Percentiles rank a stretch among this genome's conserved stretches.
phyloP scores from a whole-genome alignment of 129 eudicot genomes.

The Artemisia annua region DNA sequence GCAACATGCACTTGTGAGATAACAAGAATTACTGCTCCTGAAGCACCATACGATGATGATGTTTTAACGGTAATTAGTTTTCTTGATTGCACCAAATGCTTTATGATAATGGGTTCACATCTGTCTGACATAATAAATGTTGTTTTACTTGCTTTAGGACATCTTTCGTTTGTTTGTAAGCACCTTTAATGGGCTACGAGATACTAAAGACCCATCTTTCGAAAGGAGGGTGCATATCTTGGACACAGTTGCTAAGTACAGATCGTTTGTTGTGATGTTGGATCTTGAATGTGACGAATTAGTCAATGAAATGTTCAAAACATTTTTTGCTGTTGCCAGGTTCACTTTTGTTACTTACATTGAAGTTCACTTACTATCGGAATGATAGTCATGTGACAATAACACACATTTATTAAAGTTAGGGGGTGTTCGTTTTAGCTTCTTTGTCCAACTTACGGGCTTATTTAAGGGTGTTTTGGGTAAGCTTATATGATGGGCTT shows the following conservation, averaged over 20 bases:
- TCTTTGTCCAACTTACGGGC: too few species aligned
- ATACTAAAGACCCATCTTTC: conserved; percentile 71
- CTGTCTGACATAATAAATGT: conserved; percentile 1
- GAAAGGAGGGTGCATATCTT: conserved; percentile 78
- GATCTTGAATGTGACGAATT: conserved; percentile 99
- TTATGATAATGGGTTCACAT: conserved; percentile 8
- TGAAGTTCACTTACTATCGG: neutral
- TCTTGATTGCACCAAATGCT: neutral
- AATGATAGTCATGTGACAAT: neutral
- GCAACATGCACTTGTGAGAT: conserved; percentile 95
- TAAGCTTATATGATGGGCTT: too few species aligned
- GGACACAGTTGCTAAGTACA: conserved; percentile 89
- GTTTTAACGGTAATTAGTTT: conserved; percentile 57
- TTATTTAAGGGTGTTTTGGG: too few species aligned
- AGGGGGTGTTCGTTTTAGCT: too few species aligned
- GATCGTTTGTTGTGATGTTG: conserved; percentile 95
- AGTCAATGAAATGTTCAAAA: conserved; percentile 70
- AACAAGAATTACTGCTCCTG: conserved; percentile 96
- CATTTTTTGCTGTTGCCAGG: conserved; percentile 84
- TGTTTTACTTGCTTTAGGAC: conserved; percentile 50
- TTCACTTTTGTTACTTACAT: conserved; percentile 25
- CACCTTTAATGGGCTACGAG: conserved; percentile 80
- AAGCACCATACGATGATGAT: conserved; percentile 89
- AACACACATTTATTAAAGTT: too few species aligned
- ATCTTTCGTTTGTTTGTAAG: conserved; percentile 76